phyloP scores from a whole-genome alignment of 1,284 basidiomycete species.

The Sphagnurus paluster region DNA sequence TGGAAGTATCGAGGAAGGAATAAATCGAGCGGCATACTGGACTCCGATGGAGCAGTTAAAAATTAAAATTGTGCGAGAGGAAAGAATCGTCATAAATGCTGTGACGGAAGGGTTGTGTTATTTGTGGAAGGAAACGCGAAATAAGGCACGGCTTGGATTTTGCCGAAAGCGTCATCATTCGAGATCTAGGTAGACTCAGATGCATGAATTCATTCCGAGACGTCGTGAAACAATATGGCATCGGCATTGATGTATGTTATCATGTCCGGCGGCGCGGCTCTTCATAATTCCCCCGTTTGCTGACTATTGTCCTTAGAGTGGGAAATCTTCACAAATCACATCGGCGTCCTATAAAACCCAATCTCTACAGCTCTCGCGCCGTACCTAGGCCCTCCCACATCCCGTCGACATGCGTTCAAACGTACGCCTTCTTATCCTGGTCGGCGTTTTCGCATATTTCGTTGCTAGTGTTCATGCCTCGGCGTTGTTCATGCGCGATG shows the following conservation, averaged over 20 bases:
- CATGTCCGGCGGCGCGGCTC: slow-evolving; percentile 6
- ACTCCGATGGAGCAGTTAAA: too few species aligned
- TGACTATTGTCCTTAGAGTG: slow-evolving; percentile 15
- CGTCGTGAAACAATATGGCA: slow-evolving; percentile 4
- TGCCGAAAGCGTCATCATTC: slow-evolving; percentile 10
- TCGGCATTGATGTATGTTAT: slow-evolving; percentile 9
- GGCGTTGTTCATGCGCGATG: slow-evolving; percentile 25
- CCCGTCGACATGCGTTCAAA: slow-evolving; percentile 14
- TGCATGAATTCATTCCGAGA: slow-evolving; percentile 8
- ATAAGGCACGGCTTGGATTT: slow-evolving; percentile 11
- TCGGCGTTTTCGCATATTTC: slow-evolving; percentile 11
- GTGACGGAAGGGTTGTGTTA: slow-evolving; percentile 3
- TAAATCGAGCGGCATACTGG: too few species aligned
- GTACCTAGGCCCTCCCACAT: slow-evolving; percentile 11
- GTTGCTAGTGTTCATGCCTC: slow-evolving; percentile 17
- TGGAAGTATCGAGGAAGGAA: too few species aligned
- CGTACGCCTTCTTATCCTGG: slow-evolving; percentile 7
- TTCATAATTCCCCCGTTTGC: slow-evolving; percentile 10
- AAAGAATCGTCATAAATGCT: not conserved
- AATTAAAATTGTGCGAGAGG: too few species aligned
- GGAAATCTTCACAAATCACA: slow-evolving; percentile 19
- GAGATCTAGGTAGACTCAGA: slow-evolving; percentile 8
- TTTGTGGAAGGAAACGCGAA: slow-evolving; percentile 10
- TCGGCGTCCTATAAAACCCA: slow-evolving; percentile 14
- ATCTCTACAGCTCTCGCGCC: too few species aligned